A percentile compares a stretch with the other conserved stretches of the same genome.
Evolutionary conservation across 148 eudicot genomes (phyloP).

Genomic region (Euryodendron excelsum): DNA sequence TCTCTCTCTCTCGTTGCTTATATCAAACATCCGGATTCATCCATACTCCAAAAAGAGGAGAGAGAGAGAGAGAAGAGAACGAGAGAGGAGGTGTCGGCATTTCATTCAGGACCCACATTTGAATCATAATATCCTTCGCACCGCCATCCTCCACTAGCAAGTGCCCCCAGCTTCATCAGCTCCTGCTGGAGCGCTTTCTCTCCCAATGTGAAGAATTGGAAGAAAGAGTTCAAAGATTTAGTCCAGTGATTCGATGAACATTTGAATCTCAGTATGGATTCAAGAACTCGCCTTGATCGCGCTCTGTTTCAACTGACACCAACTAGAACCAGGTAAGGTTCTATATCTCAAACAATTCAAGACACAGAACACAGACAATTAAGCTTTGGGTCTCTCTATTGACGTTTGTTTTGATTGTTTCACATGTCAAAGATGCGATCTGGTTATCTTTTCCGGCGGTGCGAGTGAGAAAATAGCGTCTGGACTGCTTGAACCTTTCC

Average conservation of each 20-base stretch:
- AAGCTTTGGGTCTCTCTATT: not conserved
- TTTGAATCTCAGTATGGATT: constrained; percentile 43
- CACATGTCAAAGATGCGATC: constrained; percentile 55
- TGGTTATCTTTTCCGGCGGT: constrained; percentile 64
- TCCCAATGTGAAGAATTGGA: constrained; percentile 17
- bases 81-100: constrained; percentile 1
- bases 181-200: too few relatives aligned
- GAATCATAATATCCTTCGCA: constrained; percentile 16
- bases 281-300: constrained; percentile 54
- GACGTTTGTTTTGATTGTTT: not conserved
- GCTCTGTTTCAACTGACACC: constrained; percentile 86
- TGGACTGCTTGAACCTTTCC: constrained; percentile 69
- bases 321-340: constrained; percentile 78
- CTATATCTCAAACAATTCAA: too few relatives aligned
- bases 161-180: constrained; percentile 14
- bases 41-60: not conserved
- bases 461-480: constrained; percentile 71
- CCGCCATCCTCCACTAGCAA: constrained; percentile 1
- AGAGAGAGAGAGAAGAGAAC: not conserved
- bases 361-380: not conserved
- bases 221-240: not conserved
- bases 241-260: not conserved
- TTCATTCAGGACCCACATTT: constrained; percentile 8
- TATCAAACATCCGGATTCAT: constrained; percentile 3
- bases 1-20: not conserved